Conservation (phyloP, 306 rosid species). For the Medicago lupulina region DNA sequence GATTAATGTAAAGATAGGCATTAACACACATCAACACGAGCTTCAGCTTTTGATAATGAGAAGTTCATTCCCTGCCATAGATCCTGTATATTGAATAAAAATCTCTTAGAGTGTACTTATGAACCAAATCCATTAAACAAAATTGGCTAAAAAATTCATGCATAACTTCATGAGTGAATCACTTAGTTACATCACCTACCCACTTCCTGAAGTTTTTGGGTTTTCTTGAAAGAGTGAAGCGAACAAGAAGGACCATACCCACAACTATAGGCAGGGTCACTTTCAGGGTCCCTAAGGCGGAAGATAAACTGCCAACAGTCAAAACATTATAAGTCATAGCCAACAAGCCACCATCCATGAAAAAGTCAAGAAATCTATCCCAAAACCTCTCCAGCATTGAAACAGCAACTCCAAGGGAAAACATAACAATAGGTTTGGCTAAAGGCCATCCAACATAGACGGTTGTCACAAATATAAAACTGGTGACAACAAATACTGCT, state of each 20-base stretch:
- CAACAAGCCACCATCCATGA: slow-evolving; percentile 69
- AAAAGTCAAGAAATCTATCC: slow-evolving; percentile 70
- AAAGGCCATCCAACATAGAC: slow-evolving; percentile 81
- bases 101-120: slow-evolving; percentile 38
- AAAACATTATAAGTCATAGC: slow-evolving; percentile 68
- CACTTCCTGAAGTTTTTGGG: slow-evolving; percentile 98
- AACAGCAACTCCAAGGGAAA: slow-evolving; percentile 59
- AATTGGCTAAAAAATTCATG: slow-evolving; percentile 34
- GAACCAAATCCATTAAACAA: slow-evolving; percentile 42
- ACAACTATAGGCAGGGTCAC: slow-evolving; percentile 72
- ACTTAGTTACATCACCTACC: slow-evolving; percentile 61
- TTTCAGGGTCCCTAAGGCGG: slow-evolving; percentile 65
- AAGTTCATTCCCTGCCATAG: slow-evolving; percentile 99
- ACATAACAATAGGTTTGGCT: slow-evolving; percentile 71
- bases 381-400: slow-evolving; percentile 73
- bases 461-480: slow-evolving; percentile 65
- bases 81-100: slow-evolving; percentile 65
- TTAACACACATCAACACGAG: slow-evolving; percentile 93
- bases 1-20: slow-evolving; percentile 39
- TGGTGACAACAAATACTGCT: slow-evolving; percentile 81
- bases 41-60: slow-evolving; percentile 97
- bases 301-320: slow-evolving; percentile 76
- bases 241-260: slow-evolving; percentile 93
- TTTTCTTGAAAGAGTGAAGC: slow-evolving; percentile 96
- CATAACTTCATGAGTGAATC: slow-evolving; percentile 35